Evolutionary conservation across 2,329 filamentous ascomycete genomes (phyloP).

Genomic region (Pestalotiopsis fici): DNA sequence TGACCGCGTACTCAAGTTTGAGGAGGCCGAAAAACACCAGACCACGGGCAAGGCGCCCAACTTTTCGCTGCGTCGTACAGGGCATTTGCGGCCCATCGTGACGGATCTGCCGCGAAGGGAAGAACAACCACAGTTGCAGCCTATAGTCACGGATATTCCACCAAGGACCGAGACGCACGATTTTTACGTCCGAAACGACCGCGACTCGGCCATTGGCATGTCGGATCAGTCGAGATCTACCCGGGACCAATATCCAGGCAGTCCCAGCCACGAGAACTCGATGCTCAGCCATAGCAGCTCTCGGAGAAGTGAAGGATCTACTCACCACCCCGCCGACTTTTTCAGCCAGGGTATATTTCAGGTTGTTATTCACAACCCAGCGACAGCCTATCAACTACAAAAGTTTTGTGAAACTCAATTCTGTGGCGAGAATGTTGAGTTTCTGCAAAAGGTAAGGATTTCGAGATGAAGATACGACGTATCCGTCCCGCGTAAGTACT

Average conservation of each 20-base stretch:
- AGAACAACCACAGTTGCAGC: not conserved
- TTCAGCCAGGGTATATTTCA: conserved; percentile 42
- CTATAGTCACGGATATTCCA: not conserved
- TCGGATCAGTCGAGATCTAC: not conserved
- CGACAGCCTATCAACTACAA: conserved; percentile 41
- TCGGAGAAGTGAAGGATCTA: not conserved
- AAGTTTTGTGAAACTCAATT: conserved; percentile 39
- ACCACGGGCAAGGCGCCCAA: not conserved
- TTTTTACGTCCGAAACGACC: not conserved
- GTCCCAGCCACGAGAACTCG: not conserved
- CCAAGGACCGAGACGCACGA: not conserved
- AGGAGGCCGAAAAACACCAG: not conserved
- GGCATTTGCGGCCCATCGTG: not conserved
- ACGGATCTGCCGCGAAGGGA: not conserved
- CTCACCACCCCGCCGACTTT: conserved; percentile 35
- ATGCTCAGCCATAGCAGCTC: not conserved
- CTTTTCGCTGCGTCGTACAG: not conserved
- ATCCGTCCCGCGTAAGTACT: not conserved
- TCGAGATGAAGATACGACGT: not conserved
- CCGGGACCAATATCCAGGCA: not conserved
- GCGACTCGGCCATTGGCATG: not conserved
- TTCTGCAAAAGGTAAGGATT: conserved; percentile 41
- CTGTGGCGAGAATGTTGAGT: conserved; percentile 45
- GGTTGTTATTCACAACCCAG: conserved; percentile 41
- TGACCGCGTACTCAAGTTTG: not conserved